Percentiles rank a stretch among this genome's conserved stretches.
These are phyloP conservation scores for Hanseniaspora jakobsenii DNA, from an alignment of 805 yeast genomes.

Conservation along the genomic window DNA sequence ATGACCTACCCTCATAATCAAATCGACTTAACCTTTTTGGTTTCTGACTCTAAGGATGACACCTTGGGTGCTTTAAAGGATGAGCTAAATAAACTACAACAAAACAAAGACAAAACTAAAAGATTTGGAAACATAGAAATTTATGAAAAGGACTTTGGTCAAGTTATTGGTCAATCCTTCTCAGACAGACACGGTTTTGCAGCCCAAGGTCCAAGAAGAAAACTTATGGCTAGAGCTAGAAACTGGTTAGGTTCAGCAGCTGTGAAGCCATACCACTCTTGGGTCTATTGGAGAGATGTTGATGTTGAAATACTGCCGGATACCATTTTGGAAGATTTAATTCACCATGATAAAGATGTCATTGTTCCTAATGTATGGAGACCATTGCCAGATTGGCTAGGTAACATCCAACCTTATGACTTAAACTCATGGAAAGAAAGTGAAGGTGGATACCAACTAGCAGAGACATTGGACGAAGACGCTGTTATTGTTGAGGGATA, in stretches of 20 bases:
- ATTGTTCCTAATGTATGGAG: slow-evolving; percentile 93
- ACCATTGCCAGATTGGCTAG: slow-evolving; percentile 77
- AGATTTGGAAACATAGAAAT: slow-evolving; percentile 78
- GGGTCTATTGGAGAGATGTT: slow-evolving; percentile 97
- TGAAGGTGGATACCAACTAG: slow-evolving; percentile 69
- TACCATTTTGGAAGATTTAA: slow-evolving; percentile 76
- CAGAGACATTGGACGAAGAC: slow-evolving; percentile 58
- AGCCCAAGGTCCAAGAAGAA: slow-evolving; percentile 90
- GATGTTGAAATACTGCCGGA: slow-evolving; percentile 88
- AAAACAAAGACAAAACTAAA: slow-evolving; percentile 45
- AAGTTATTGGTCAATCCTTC: slow-evolving; percentile 82
- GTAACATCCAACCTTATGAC: slow-evolving; percentile 75
- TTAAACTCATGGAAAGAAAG: slow-evolving; percentile 78
- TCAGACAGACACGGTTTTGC: slow-evolving; percentile 90
- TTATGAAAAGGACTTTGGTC: slow-evolving; percentile 87
- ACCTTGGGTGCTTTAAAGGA: slow-evolving; percentile 59
- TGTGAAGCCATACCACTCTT: slow-evolving; percentile 79
- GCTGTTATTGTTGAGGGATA: slow-evolving; percentile 96
- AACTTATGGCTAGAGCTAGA: slow-evolving; percentile 89
- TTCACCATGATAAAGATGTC: slow-evolving; percentile 83
- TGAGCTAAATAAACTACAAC: slow-evolving; percentile 52
- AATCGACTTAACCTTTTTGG: slow-evolving; percentile 73
- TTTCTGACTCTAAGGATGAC: slow-evolving; percentile 80
- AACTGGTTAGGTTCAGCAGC: slow-evolving; percentile 88
- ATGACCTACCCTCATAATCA: slow-evolving; percentile 79